These are phyloP conservation scores for Excoecaria agallocha DNA, from an alignment of 345 rosid species.

Conservation along the genomic window DNA sequence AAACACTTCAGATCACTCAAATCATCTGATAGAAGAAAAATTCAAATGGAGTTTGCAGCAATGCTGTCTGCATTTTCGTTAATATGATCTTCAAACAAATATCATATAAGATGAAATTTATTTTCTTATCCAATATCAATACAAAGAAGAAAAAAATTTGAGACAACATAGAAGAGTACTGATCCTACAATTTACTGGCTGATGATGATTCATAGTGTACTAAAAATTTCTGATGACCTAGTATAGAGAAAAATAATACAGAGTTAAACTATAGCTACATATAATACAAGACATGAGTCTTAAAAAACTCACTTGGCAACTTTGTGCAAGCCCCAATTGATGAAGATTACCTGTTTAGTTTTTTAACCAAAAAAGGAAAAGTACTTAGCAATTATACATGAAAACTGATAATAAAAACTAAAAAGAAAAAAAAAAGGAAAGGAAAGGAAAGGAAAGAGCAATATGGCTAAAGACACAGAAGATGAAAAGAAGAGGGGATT, in stretches of 20 bases:
- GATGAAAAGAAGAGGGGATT: not conserved
- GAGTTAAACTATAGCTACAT: constrained; percentile 12
- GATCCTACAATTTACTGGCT: not conserved
- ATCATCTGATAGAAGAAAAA: not conserved
- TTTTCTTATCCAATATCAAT: constrained; percentile 2
- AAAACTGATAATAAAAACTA: not conserved
- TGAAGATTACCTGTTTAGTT: constrained; percentile 13
- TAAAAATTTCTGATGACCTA: constrained; percentile 5
- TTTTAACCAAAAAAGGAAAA: not conserved
- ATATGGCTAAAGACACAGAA: not conserved
- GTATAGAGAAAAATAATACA: constrained; percentile 4
- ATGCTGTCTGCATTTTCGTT: not conserved
- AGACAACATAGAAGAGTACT: not conserved
- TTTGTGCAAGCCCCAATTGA: constrained; percentile 6
- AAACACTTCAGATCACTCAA: too few species aligned
- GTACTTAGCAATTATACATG: not conserved
- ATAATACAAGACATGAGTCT: constrained; percentile 21
- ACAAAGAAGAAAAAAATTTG: not conserved
- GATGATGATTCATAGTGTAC: not conserved
- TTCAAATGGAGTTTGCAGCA: too few species aligned
- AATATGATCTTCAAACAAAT: not conserved
- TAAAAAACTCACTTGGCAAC: constrained; percentile 7
- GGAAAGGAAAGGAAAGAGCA: not conserved
- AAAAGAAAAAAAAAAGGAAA: not conserved
- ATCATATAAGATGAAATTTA: not conserved